These are phyloP conservation scores for Cryphonectria carpinicola DNA, from an alignment of 2,329 filamentous ascomycete genomes.

Conservation along the genomic window DNA sequence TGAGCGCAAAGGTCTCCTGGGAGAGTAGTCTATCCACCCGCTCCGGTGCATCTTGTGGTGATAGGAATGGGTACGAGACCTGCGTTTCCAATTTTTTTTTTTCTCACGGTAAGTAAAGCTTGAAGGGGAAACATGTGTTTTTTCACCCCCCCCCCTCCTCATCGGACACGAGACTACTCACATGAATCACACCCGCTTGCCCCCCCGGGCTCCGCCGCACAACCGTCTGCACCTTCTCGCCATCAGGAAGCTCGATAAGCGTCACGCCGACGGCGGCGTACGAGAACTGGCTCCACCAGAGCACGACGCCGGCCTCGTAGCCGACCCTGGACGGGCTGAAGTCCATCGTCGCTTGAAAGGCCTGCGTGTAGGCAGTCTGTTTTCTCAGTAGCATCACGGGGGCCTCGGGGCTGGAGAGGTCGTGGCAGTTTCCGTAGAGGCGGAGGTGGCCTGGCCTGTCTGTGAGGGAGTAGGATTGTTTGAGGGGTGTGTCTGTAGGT, in stretches of 20 bases:
- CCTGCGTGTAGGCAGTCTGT: conserved; percentile 49
- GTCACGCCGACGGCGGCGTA: conserved; percentile 40
- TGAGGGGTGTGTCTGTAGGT: conserved; percentile 50
- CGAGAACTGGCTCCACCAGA: conserved; percentile 58
- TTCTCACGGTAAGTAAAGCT: background rate
- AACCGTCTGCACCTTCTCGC: conserved; percentile 27
- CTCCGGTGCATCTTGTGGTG: background rate
- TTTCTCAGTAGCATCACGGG: conserved; percentile 59
- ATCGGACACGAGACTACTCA: conserved; percentile 16
- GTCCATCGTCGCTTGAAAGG: conserved; percentile 47
- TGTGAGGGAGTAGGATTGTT: conserved; percentile 49
- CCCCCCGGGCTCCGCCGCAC: conserved; percentile 32
- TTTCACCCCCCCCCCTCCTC: background rate
- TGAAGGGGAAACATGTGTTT: background rate
- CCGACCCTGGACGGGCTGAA: conserved; percentile 48
- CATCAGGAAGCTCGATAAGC: conserved; percentile 29
- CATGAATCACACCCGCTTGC: conserved; percentile 31
- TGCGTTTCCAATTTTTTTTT: background rate
- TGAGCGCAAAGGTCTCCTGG: conserved; percentile 1
- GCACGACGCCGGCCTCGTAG: conserved; percentile 56
- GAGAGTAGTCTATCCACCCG: conserved; percentile 11
- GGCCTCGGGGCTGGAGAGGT: conserved; percentile 52
- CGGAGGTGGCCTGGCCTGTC: conserved; percentile 49
- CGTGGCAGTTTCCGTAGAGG: conserved; percentile 56
- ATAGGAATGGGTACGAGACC: conserved; percentile 21